These are phyloP conservation scores for Boletus smithii DNA, from an alignment of 1,284 basidiomycete species.

Conservation along the genomic window DNA sequence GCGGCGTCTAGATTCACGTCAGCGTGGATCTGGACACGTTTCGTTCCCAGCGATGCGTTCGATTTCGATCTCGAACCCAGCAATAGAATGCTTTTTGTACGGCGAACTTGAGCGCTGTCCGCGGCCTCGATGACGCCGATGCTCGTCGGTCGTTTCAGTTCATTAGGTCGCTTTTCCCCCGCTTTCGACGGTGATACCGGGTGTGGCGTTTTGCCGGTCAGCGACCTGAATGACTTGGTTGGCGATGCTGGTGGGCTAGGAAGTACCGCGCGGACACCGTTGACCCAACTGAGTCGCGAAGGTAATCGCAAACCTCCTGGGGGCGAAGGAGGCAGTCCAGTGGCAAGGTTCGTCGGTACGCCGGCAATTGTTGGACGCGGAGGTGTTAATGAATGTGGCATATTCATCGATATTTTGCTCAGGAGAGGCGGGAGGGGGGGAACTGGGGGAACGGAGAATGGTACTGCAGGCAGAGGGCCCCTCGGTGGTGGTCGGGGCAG, in stretches of 20 bases:
- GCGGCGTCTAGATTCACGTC: constrained; percentile 17
- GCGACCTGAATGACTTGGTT: constrained; percentile 14
- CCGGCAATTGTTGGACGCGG: constrained; percentile 11
- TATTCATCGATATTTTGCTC: constrained; percentile 15
- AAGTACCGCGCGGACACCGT: constrained; percentile 25
- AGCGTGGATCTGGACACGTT: constrained; percentile 32
- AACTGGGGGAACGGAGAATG: constrained; percentile 24
- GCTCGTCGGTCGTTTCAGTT: constrained; percentile 27
- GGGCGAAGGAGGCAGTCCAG: constrained; percentile 25
- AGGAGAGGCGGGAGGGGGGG: constrained; percentile 27
- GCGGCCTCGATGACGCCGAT: constrained; percentile 33
- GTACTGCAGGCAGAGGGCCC: constrained; percentile 32
- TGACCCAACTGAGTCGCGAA: constrained; percentile 34
- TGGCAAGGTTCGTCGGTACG: constrained; percentile 5
- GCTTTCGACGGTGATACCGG: constrained; percentile 12
- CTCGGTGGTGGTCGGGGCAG: constrained; percentile 28
- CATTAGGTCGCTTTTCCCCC: constrained; percentile 8
- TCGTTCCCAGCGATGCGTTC: constrained; percentile 21
- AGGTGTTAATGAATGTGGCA: constrained; percentile 1
- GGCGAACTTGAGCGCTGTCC: constrained; percentile 23
- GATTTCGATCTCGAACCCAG: constrained; percentile 33
- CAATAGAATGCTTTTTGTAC: constrained; percentile 34
- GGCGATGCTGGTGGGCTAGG: constrained; percentile 34
- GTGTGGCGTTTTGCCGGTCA: constrained; percentile 7
- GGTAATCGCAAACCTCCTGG: constrained; percentile 32